A percentile compares a stretch with the other conserved stretches of the same genome.
Evolutionary conservation across 768 basidiomycete species (phyloP).

Genomic region (Hericium coralloides): DNA sequence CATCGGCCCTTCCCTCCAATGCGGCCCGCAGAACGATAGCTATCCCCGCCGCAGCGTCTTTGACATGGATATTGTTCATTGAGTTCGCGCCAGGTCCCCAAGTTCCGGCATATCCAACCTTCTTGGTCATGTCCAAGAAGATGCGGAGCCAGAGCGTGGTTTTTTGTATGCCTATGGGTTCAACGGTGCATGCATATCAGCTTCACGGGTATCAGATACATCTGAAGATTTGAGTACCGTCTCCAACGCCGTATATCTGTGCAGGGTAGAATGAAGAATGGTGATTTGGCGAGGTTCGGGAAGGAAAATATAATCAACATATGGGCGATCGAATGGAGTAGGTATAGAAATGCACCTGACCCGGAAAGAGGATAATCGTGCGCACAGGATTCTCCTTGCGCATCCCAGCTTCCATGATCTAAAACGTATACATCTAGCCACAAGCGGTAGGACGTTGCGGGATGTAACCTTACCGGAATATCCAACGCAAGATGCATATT

Average conservation of each 20-base stretch:
- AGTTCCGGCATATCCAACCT: conserved; percentile 29
- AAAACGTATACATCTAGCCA: no score
- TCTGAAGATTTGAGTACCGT: conserved; percentile 19
- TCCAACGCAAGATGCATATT: conserved; percentile 27
- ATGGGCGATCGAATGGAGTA: neutral
- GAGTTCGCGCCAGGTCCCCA: conserved; percentile 33
- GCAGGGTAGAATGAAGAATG: neutral
- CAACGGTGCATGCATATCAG: neutral
- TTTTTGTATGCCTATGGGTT: conserved; percentile 26
- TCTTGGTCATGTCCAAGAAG: conserved; percentile 25
- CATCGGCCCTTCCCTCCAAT: conserved; percentile 31
- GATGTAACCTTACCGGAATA: conserved; percentile 17
- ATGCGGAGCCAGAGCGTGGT: conserved; percentile 28
- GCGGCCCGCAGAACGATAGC: conserved; percentile 30
- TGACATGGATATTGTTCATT: conserved; percentile 32
- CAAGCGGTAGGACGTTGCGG: neutral
- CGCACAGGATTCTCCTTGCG: conserved; percentile 31
- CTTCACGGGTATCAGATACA: neutral
- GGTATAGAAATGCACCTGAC: conserved; percentile 15
- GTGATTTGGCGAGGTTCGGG: no score
- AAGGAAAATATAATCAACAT: no score
- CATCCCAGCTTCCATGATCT: conserved; percentile 32
- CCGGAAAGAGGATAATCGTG: conserved; percentile 34
- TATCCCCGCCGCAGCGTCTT: conserved; percentile 28
- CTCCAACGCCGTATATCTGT: conserved; percentile 35